Percentiles rank a stretch among this genome's conserved stretches.
phyloP scores from a whole-genome alignment of 257 asterid species.

The Haberlea rhodopensis region DNA sequence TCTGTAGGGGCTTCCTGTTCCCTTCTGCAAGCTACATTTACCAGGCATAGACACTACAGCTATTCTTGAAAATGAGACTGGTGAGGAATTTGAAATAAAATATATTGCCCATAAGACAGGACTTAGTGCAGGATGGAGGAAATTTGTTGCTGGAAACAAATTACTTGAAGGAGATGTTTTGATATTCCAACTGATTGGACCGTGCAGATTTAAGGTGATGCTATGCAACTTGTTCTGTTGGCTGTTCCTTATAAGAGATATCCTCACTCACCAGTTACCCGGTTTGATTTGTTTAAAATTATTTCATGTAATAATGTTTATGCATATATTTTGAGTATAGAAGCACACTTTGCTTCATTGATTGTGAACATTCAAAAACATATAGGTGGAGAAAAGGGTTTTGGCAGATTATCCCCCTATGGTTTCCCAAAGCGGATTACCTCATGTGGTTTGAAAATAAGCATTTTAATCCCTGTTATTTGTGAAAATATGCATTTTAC shows the following conservation, averaged over 20 bases:
- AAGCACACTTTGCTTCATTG: neutral
- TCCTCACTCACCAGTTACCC: neutral
- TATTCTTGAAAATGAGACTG: constrained; percentile 46
- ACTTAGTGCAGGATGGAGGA: constrained; percentile 70
- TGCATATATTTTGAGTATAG: neutral
- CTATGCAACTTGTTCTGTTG: neutral
- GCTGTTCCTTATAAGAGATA: neutral
- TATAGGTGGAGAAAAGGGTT: neutral
- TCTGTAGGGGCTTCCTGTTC: constrained; percentile 50
- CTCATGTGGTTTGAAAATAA: too few species aligned
- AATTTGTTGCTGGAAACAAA: constrained; percentile 52
- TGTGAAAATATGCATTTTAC: too few species aligned
- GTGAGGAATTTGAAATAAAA: constrained; percentile 45
- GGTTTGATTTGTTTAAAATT: neutral
- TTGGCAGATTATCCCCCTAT: too few species aligned
- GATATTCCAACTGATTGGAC: constrained; percentile 43
- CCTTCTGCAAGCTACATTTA: constrained; percentile 51
- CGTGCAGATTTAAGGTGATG: constrained; percentile 54
- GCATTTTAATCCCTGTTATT: too few species aligned
- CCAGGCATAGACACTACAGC: constrained; percentile 42
- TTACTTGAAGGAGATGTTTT: constrained; percentile 62
- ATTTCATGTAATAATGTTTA: too few species aligned
- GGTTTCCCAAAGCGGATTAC: too few species aligned
- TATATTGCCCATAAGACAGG: constrained; percentile 58
- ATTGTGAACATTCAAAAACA: neutral